A percentile compares a stretch with the other conserved stretches of the same genome.
Evolutionary conservation across 805 yeast genomes (phyloP).

Genomic region (Teunomyces panamensis): DNA sequence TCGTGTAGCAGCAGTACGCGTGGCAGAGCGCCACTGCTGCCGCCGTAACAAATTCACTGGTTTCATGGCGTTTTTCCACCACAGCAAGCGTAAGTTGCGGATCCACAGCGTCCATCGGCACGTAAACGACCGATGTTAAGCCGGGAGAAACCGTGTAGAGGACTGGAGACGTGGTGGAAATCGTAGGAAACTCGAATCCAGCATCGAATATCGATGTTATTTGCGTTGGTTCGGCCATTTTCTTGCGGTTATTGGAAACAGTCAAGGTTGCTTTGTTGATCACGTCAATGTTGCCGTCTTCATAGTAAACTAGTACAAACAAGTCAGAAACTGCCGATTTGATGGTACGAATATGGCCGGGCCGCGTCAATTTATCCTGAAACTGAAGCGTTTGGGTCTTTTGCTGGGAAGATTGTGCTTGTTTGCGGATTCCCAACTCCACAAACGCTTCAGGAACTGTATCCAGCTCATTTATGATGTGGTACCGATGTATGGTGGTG

Average conservation of each 20-base stretch:
- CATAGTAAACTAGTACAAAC: conserved; percentile 36
- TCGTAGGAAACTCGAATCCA: conserved; percentile 50
- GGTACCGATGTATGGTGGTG: conserved; percentile 28
- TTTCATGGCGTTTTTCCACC: conserved; percentile 30
- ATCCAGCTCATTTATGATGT: conserved; percentile 18
- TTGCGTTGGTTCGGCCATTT: conserved; percentile 18
- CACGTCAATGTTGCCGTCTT: conserved; percentile 45
- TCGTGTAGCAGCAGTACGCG: conserved; percentile 68
- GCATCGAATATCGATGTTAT: conserved; percentile 48
- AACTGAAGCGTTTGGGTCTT: conserved; percentile 14
- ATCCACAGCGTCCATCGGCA: conserved; percentile 11
- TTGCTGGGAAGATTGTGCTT: background rate
- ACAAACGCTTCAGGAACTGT: conserved; percentile 28
- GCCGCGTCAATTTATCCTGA: conserved; percentile 25
- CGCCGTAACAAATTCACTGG: conserved; percentile 37
- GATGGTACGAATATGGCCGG: conserved; percentile 28
- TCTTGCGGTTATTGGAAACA: conserved; percentile 12
- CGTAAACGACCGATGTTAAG: conserved; percentile 38
- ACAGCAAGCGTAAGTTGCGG: conserved; percentile 17
- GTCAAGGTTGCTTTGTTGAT: conserved; percentile 37
- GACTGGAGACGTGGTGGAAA: conserved; percentile 14
- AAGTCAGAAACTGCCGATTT: conserved; percentile 38
- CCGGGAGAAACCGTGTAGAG: conserved; percentile 50
- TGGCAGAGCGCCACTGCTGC: conserved; percentile 65
- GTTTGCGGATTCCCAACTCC: conserved; percentile 26